phyloP scores from a whole-genome alignment of 2,329 filamentous ascomycete genomes.

The Fusarium austroafricanum region DNA sequence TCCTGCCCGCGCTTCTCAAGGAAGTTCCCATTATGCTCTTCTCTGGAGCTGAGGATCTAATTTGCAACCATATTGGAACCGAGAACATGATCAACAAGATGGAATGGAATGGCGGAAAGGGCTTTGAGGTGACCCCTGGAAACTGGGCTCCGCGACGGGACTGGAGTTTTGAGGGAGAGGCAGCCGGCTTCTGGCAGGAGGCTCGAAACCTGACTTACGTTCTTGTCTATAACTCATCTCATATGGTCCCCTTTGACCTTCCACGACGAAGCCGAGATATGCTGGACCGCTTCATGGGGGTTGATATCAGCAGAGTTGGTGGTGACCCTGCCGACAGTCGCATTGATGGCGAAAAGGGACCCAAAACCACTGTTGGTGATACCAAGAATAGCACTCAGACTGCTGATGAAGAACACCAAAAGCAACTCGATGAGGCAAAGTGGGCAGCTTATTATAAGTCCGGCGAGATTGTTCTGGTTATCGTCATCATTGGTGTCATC shows the following conservation, averaged over 20 bases:
- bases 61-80: constrained; percentile 97
- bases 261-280: constrained; percentile 90
- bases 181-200: constrained; percentile 92
- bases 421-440: constrained; percentile 82
- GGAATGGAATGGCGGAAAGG: constrained; percentile 90
- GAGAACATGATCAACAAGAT: constrained; percentile 91
- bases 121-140: constrained; percentile 88
- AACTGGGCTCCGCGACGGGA: constrained; percentile 92
- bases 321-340: constrained; percentile 81
- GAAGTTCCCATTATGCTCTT: constrained; percentile 87
- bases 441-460: constrained; percentile 91
- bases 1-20: constrained; percentile 82
- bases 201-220: constrained; percentile 97
- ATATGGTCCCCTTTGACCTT: constrained; percentile 98
- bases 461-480: constrained; percentile 84
- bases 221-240: constrained; percentile 92
- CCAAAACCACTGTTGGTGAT: constrained; percentile 80
- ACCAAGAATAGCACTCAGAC: constrained; percentile 69
- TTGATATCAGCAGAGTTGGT: constrained; percentile 91
- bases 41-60: constrained; percentile 92
- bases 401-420: constrained; percentile 67
- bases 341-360: constrained; percentile 87
- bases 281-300: constrained; percentile 95
- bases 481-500: constrained; percentile 79
- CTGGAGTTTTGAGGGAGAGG: constrained; percentile 92